A percentile compares a stretch with the other conserved stretches of the same genome.
phyloP scores from a whole-genome alignment of 2,329 filamentous ascomycete species.

The Ophiostoma populinum region DNA sequence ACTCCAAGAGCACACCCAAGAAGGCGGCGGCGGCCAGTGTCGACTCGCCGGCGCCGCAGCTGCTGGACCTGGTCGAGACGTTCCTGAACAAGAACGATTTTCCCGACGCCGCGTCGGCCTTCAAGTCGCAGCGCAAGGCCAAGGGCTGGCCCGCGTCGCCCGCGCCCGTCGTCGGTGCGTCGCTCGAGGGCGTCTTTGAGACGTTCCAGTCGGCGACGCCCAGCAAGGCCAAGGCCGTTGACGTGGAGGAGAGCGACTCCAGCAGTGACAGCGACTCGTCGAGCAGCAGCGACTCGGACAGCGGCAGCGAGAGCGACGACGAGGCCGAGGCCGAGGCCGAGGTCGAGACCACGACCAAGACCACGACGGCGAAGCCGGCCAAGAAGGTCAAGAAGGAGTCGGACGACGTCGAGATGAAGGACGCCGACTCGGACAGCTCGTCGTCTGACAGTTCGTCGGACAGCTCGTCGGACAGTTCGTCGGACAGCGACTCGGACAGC shows the following conservation, averaged over 20 bases:
- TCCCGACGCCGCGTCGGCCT: constrained; percentile 38
- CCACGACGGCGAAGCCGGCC: too few species aligned
- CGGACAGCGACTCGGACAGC: constrained; percentile 12
- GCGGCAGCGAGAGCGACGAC: constrained; percentile 18
- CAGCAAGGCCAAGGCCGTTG: constrained; percentile 13
- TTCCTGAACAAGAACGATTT: constrained; percentile 55
- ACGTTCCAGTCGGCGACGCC: constrained; percentile 29
- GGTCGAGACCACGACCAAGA: too few species aligned
- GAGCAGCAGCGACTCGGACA: constrained; percentile 11
- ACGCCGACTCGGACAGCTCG: constrained; percentile 14
- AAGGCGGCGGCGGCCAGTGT: constrained; percentile 11
- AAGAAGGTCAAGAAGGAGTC: too few species aligned
- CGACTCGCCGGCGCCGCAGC: constrained; percentile 31
- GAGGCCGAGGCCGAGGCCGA: too few species aligned
- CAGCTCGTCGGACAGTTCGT: constrained; percentile 13
- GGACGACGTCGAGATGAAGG: constrained; percentile 10
- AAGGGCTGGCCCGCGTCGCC: constrained; percentile 26
- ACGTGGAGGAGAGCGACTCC: constrained; percentile 2
- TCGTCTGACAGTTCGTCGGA: constrained; percentile 9
- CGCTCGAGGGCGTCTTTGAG: constrained; percentile 32
- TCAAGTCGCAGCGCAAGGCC: constrained; percentile 43
- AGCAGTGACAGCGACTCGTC: constrained; percentile 16
- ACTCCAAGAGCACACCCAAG: constrained; percentile 5
- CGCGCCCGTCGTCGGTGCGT: constrained; percentile 14
- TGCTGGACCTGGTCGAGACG: constrained; percentile 47